Base-by-base conservation (phyloP, 805 yeast species). In the Zygotorulaspora chibaensis region DNA sequence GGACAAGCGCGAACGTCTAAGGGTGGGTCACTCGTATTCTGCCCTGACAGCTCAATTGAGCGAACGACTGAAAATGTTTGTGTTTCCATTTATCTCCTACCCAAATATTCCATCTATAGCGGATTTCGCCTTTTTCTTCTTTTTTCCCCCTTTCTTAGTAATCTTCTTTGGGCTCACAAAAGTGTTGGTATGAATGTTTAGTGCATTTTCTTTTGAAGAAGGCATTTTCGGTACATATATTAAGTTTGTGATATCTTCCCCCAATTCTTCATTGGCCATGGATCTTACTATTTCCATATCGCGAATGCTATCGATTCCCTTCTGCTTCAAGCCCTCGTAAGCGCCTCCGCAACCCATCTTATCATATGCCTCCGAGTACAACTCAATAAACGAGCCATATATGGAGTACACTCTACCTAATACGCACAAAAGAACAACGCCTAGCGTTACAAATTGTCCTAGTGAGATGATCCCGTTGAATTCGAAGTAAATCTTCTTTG, bases 91-190 rank as follows among this genome's bases (percentile, higher is more conserved):
- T 20, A 20, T 26, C 17, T 15, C 31, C 50, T 43, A 79, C 1
- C 87, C 88, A 65, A 86, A 86, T 12, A 87, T 86, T 55, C 80
- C 86, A 63, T 85, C 93, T 45, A 87, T 87, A 9, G 81, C 83
- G 38, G 74, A 73, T 49, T 68, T 75, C 59, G 73, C 78, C 59
- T 72, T 74, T 47, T 73, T 73, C 59, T 72, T 73, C 56, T 66
- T 68, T 49, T 58, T 66, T 46, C 61, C 62, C 50, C 52, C 52
- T 35, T 51, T 55, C 34, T 43, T 53, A 28, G 40, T 51, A 35
- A 36, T 39, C 12, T 25, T 31, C 15, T 29, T 37, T 12, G 36
- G 13, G 12, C 16, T 17, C 36, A 33, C 16, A 9, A 13, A n/a
- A 7, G 11, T 37, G 26, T 15, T 25, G 40, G 13, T 4, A 16